Base-by-base conservation (phyloP, 2,329 filamentous ascomycete species). In the Pestalotiopsis fici region DNA sequence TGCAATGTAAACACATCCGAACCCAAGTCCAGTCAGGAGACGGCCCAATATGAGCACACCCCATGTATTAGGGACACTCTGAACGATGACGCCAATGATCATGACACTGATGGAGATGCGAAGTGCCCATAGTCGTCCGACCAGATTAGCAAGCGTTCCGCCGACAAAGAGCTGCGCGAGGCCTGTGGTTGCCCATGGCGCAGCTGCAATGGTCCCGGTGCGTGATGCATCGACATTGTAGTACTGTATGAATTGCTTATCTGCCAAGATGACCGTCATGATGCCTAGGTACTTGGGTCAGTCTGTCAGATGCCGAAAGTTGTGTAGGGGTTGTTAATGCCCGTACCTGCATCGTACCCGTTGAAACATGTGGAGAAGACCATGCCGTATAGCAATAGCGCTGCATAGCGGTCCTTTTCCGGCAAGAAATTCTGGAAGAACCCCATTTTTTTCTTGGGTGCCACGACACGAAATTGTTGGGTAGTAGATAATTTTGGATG, bases 361-460 rank as follows among this genome's bases (percentile, higher is more conserved):
- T 47, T 63, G 60, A 63, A 63, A n/a, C 60, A 63, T 31, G 60
- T 54, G n/a, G 60, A 63, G 31, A 43, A 63, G 60, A 63, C 60
- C 60, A 54, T 63, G 18, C 60, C 60, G 23, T 63, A 43, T 12
- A 63, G 43, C n/a, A 63, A 31, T 4, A 63, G 37, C 27, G 60
- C 60, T 43, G 60, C 60, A 50, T 54, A 63, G 60, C 60, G 43
- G 37, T 63, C 37, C 21, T 54, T 63, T n/a, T 31, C 25, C 23
- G 43, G 60, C 12, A 63, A 35, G 23, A 63, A 43, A 21, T 43
- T 63, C 21, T 63, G 28, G 12, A 47, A 63, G 37, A 63, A 54
- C 31, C 35, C 37, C 43, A 43, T 47, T 2, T 25, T 61, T 37
- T n/a, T 37, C 43, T 47, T n/a, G 15, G 37, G 12, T 47, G 13